phyloP scores from a whole-genome alignment of 805 yeast genomes.

The Yamadazyma philogaea region DNA sequence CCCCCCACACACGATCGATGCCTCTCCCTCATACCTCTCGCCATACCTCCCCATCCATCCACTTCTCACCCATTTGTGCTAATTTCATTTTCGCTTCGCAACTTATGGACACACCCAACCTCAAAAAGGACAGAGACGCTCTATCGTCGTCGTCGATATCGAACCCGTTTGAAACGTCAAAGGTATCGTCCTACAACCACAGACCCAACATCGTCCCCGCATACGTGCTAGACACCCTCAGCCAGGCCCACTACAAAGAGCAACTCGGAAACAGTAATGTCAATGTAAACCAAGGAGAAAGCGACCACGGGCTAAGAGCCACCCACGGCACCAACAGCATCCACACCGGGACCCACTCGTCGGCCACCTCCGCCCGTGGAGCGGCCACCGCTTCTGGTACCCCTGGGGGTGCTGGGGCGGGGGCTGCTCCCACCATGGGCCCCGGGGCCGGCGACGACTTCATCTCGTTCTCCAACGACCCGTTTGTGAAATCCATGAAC shows the following conservation, averaged over 20 bases:
- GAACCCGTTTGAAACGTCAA: constrained; percentile 25
- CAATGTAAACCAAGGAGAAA: constrained; percentile 17
- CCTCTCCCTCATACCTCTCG: too few relatives aligned
- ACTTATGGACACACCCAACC: neutral
- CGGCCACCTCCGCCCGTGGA: too few relatives aligned
- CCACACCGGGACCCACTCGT: neutral
- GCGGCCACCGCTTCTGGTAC: neutral
- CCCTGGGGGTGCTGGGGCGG: neutral
- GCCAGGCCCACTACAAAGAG: constrained; percentile 40
- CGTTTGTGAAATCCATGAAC: constrained; percentile 35
- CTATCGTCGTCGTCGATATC: neutral
- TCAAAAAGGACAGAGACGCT: neutral
- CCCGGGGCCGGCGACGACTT: constrained; percentile 26
- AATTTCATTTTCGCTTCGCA: neutral
- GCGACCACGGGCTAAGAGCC: neutral
- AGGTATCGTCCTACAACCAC: constrained; percentile 29
- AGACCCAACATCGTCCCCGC: constrained; percentile 51
- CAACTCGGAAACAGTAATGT: constrained; percentile 31
- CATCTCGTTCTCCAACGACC: constrained; percentile 36
- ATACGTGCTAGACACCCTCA: constrained; percentile 58
- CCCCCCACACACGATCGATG: too few relatives aligned
- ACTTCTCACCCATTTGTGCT: too few relatives aligned
- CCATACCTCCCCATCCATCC: too few relatives aligned
- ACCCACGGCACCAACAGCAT: neutral
- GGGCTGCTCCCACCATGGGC: constrained; percentile 4